These are phyloP conservation scores for Malus hybrid DNA, from an alignment of 331 rosid genomes.

Conservation along the genomic window DNA sequence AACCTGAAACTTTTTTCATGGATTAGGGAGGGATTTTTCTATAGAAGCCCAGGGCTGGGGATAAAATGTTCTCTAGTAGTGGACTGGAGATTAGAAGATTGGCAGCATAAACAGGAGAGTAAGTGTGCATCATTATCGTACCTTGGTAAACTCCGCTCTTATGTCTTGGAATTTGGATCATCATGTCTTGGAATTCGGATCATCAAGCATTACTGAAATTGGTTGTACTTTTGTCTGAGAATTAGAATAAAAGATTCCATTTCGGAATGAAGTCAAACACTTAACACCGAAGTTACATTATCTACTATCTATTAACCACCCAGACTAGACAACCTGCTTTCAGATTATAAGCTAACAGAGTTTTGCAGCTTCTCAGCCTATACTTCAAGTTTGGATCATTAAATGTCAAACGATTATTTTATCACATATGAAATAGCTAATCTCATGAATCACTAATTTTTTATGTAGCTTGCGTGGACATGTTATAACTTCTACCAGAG, in stretches of 20 bases:
- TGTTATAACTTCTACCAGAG: constrained; percentile 17
- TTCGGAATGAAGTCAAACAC: not conserved
- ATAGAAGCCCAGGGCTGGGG: not conserved
- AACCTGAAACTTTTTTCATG: not conserved
- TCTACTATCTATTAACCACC: not conserved
- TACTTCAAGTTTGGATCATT: not conserved
- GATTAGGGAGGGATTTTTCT: not conserved
- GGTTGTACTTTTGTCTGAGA: no score
- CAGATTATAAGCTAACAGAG: not conserved
- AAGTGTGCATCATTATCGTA: not conserved
- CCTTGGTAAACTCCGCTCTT: not conserved
- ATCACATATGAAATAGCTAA: not conserved
- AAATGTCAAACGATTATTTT: not conserved
- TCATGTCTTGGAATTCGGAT: not conserved
- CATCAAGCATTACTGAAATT: no score
- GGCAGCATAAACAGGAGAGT: not conserved
- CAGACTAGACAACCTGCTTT: not conserved
- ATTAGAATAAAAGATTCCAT: not conserved
- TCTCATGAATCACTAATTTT: not conserved
- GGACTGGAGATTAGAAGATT: not conserved
- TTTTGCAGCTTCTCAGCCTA: not conserved
- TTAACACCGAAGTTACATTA: not conserved
- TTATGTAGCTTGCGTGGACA: constrained; percentile 19
- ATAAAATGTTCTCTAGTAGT: not conserved
- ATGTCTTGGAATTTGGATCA: not conserved